Evolutionary conservation across 164 flowering plant species (phyloP).

Genomic region (Brasenia schreberi): DNA sequence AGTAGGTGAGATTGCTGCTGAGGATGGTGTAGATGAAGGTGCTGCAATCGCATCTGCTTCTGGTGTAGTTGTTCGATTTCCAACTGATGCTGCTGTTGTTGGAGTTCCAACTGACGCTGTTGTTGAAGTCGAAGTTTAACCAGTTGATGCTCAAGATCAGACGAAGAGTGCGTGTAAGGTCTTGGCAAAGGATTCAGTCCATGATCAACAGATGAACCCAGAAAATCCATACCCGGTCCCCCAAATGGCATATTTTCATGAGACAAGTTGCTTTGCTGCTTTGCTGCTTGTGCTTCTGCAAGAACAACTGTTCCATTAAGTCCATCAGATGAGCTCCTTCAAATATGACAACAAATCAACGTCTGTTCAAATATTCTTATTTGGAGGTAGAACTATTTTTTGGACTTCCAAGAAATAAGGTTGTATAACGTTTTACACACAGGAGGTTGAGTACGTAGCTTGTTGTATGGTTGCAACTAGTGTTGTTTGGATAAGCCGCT

Average conservation of each 20-base stretch:
- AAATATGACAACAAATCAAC: no score
- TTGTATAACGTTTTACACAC: no score
- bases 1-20: constrained; percentile 40
- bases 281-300: constrained; percentile 39
- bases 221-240: constrained; percentile 33
- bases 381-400: no score
- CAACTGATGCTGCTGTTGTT: constrained; percentile 16
- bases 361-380: no score
- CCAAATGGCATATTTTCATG: constrained; percentile 14
- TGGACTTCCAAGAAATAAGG: no score
- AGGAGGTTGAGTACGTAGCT: no score
- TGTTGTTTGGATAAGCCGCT: no score
- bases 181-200: constrained; percentile 17
- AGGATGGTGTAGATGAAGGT: no score
- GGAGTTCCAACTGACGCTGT: constrained; percentile 34
- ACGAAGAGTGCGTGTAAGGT: background rate
- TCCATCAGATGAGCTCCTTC: constrained; percentile 28
- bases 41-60: no score
- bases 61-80: constrained; percentile 23
- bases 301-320: constrained; percentile 35
- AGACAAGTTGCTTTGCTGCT: constrained; percentile 27
- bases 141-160: constrained; percentile 39
- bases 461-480: no score
- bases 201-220: constrained; percentile 14
- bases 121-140: constrained; percentile 41